Evolutionary conservation across 139 green algal genomes (phyloP), one percentile per base, ranked within the genome.

Genomic region (Tetradesmus obliquus): DNA sequence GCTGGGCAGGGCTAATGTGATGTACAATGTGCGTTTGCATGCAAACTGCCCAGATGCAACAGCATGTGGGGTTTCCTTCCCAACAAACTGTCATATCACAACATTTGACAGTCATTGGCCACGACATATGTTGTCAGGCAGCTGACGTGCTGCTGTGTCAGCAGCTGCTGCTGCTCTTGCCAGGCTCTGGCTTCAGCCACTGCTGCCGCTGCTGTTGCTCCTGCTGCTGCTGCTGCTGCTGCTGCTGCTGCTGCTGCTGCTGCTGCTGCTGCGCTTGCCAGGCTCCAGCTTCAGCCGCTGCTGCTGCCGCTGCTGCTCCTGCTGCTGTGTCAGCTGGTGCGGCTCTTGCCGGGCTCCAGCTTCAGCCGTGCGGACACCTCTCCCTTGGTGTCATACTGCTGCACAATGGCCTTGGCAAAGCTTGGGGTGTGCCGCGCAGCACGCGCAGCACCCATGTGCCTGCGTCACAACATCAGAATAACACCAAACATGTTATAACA

Each of bases 361-460:
- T 76, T 57, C 88, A 91, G 45, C 7, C 88, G 24, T 7, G 60
- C 80, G 13, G 51, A 22, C n/a, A 92, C 90, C 83, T 90, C 90
- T 4, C 82, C 95, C 95, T 60, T 97, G 86, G 57, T 58, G 80
- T 99, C 95, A 91, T 99, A 99, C 93, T 96, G 90, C 12, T 94
- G 93, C 79, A 99, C 95, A 45, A 99, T 93, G 13, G 82, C 80
- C 84, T 96, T 95, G 2, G 95, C 97, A 93, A 96, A 99, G 24
- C 92, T 83, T 0, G 97, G 97, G 1, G 98, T 90, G 92, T 99
- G 97, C 81, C 94, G 90, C 45, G 53, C 83, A 32, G 90, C 90
- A 32, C 88, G 60, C 12, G 66, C 62, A 13, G 81, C 8, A 5
- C 91, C 90, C 95, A 94, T 97, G 87, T 94, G 91, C 20, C 98